These are phyloP conservation scores for Sanguinoderma infundibulare DNA, from an alignment of 1,284 basidiomycete species.

Conservation along the genomic window DNA sequence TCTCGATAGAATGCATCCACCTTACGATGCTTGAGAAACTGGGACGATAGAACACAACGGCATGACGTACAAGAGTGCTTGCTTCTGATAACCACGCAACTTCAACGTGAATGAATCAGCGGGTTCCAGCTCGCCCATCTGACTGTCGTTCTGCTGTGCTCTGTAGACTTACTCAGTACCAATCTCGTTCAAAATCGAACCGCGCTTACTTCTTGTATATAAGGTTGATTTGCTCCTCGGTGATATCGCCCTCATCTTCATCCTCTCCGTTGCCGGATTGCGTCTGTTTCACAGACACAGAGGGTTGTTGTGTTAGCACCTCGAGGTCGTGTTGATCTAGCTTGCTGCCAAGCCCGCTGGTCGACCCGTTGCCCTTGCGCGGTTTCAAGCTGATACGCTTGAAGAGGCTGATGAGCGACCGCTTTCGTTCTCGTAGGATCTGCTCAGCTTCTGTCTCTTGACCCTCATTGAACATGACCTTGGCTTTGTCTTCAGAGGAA, in stretches of 20 bases:
- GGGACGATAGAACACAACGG: neutral
- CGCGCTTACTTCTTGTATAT: slow-evolving; percentile 77
- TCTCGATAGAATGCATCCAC: slow-evolving; percentile 94
- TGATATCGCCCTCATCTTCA: slow-evolving; percentile 77
- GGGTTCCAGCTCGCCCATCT: slow-evolving; percentile 85
- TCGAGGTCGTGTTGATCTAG: slow-evolving; percentile 48
- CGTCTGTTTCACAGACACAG: slow-evolving; percentile 39
- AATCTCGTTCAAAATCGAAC: neutral
- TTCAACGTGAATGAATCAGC: slow-evolving; percentile 79
- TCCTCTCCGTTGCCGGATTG: slow-evolving; percentile 66
- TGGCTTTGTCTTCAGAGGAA: slow-evolving; percentile 36
- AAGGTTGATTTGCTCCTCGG: slow-evolving; percentile 75
- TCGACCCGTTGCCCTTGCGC: slow-evolving; percentile 28
- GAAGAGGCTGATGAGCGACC: slow-evolving; percentile 67
- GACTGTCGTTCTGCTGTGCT: slow-evolving; percentile 82
- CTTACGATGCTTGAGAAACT: slow-evolving; percentile 41
- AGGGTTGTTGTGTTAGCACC: slow-evolving; percentile 37
- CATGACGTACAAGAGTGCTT: slow-evolving; percentile 75
- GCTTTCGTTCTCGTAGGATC: slow-evolving; percentile 76
- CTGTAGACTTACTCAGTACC: slow-evolving; percentile 45
- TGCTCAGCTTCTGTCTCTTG: slow-evolving; percentile 79
- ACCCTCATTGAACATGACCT: slow-evolving; percentile 65
- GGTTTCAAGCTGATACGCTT: slow-evolving; percentile 67
- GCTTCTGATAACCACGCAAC: slow-evolving; percentile 91
- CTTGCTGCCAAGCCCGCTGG: slow-evolving; percentile 32